Evolutionary conservation across 345 rosid genomes (phyloP), one percentile per base, ranked within the genome.

Genomic region (Linum trigynum): DNA sequence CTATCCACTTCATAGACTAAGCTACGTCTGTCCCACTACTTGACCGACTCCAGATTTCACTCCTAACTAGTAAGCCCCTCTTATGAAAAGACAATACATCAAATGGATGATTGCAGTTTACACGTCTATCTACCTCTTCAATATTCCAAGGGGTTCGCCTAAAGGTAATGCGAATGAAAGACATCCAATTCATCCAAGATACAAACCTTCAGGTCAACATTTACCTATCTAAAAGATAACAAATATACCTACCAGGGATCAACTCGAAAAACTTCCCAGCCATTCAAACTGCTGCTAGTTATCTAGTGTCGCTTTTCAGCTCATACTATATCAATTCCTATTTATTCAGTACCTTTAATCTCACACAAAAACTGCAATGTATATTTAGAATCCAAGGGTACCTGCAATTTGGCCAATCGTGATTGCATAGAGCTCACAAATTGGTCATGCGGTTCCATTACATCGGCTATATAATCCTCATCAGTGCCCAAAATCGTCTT

Each of bases 371-470:
- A 48, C 1, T 48, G 53, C 53, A 48, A 1, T 48, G 14, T 48
- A 48, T 48, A 48, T 9, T 48, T 48, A 2, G 53, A 48, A 48
- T 48, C 14, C 14, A 38, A 41, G 59, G 59, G 69, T 77, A 95
- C 99, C 99, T 95, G 96, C 81, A 95, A 78, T 79, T 87, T 95
- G 17, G 89, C 83, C 59, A 91, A 76, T 55, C 99, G 97, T 72
- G 97, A 86, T 62, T 85, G 92, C 96, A 95, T 86, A 51, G 90
- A 83, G 89, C 91, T 82, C 79, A 85, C 55, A 74, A 91, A 91
- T 72, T 95, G 95, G 59, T 79, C 84, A 79, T 88, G 99, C 14
- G 79, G 84, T 76, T 77, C 95, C 84, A 91, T 72, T 68, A 86
- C 66, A 79, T 86, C 91, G 65, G 79, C 81, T 69, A 77, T 67